phyloP scores from a whole-genome alignment of 2,329 filamentous ascomycete genomes.

The Colletotrichum limetticola region DNA sequence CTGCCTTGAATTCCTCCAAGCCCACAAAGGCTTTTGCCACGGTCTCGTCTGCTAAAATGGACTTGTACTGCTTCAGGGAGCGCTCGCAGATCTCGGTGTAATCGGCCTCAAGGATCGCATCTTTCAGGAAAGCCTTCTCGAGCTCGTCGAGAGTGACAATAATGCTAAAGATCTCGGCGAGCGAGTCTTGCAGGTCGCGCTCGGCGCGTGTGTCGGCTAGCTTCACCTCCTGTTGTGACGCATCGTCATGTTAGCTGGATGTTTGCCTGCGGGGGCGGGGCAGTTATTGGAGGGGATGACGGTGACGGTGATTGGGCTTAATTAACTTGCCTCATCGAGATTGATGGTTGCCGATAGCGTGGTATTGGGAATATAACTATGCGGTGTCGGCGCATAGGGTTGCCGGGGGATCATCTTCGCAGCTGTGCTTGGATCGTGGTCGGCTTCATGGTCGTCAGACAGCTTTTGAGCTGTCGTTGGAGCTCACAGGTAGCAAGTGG shows the following conservation, averaged over 20 bases:
- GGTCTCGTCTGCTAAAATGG: slow-evolving; percentile 87
- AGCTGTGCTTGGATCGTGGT: slow-evolving; percentile 17
- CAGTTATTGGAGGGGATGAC: not conserved
- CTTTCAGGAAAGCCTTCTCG: slow-evolving; percentile 96
- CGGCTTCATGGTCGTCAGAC: slow-evolving; percentile 29
- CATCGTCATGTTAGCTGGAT: slow-evolving; percentile 28
- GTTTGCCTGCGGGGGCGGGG: slow-evolving; percentile 64
- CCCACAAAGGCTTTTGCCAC: slow-evolving; percentile 91
- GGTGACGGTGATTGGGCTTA: slow-evolving; percentile 24
- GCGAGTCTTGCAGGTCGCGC: slow-evolving; percentile 92
- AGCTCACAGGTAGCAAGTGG: not conserved
- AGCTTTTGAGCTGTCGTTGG: slow-evolving; percentile 18
- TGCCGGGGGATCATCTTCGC: slow-evolving; percentile 67
- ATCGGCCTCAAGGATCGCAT: slow-evolving; percentile 89
- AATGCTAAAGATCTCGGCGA: slow-evolving; percentile 98
- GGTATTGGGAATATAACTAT: slow-evolving; percentile 90
- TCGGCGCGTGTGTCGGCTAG: slow-evolving; percentile 87
- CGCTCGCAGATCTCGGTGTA: slow-evolving; percentile 97
- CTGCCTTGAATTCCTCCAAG: slow-evolving; percentile 88
- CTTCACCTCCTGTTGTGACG: slow-evolving; percentile 81
- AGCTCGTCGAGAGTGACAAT: slow-evolving; percentile 95
- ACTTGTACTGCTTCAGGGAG: slow-evolving; percentile 95
- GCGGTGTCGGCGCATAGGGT: slow-evolving; percentile 88
- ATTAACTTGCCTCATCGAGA: slow-evolving; percentile 79
- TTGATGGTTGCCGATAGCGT: slow-evolving; percentile 89